Base-by-base conservation (phyloP, 305 asterid genomes). In the Plantago lanceolata region DNA sequence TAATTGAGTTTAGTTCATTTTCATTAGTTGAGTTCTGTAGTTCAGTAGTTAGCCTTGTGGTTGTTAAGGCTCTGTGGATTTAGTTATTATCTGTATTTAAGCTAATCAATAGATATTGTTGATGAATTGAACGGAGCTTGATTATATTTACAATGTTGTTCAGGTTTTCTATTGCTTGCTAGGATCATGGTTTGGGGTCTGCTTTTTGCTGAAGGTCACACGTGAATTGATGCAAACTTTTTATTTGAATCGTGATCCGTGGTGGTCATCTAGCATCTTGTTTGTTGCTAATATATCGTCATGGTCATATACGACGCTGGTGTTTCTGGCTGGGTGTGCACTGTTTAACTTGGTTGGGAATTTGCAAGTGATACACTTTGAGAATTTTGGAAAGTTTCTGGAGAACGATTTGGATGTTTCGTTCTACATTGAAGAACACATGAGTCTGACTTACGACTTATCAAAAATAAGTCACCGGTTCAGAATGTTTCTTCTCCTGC, bases 401-500 rank as follows among this genome's bases (percentile, higher is more conserved):
- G 96, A 88, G 73, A 77, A 49, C 35, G 89, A 85, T 81, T 59
- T 74, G 79, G 91, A 85, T 66, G 79, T 85, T 57, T 84, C 86
- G 9, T 72, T 77, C 70, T 82, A 81, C 77, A 84, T 88, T 4
- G 84, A 88, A 68, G 96, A 85, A 71, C 94, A 88, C 79, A 79
- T 80, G 88, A 79, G 59, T 57, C 82, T 88, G n/a, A 75, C 81
- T 15, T 55, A 75, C 29, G 80, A 76, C 72, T 67, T 84, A 14
- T 88, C 96, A 3, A 88, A 84, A 75, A 84, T 88, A 74, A 88
- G 94, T 66, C 96, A 85, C 71, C 76, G 91, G 66, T 88, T 88
- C 63, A 74, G 94, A 53, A 62, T 82, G 47, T 88, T 84, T 81
- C 87, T 88, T 63, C 87, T 88, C 18, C 71, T 85, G 65, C 89